Percentiles rank a stretch among this genome's conserved stretches.
These are phyloP conservation scores for Pisolithus thermaeus DNA, from an alignment of 1,284 basidiomycete species.

Conservation along the genomic window DNA sequence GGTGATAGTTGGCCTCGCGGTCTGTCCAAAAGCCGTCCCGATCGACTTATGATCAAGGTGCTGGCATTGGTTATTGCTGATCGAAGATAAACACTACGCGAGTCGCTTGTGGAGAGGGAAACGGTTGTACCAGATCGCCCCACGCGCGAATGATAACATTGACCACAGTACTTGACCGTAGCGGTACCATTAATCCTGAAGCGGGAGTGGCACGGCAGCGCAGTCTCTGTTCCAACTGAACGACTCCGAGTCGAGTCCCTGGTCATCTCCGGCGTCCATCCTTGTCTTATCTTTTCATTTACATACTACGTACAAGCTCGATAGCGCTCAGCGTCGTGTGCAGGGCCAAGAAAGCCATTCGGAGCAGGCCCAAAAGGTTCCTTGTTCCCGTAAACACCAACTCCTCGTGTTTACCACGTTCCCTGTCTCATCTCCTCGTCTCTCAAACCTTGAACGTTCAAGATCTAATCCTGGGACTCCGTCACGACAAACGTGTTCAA, in stretches of 20 bases:
- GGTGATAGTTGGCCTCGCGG: background rate
- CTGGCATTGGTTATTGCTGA: background rate
- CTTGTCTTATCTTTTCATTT: background rate
- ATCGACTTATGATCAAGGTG: background rate
- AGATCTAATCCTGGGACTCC: slow-evolving; percentile 23
- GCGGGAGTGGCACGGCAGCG: too few relatives aligned
- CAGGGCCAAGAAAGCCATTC: slow-evolving; percentile 1
- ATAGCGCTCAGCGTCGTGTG: background rate
- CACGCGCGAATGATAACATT: too few relatives aligned
- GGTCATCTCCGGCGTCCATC: background rate
- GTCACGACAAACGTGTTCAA: slow-evolving; percentile 54
- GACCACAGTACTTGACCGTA: too few relatives aligned
- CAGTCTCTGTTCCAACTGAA: too few relatives aligned
- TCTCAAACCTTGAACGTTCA: slow-evolving; percentile 22
- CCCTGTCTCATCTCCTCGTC: slow-evolving; percentile 35
- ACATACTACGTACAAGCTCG: background rate
- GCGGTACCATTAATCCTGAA: too few relatives aligned
- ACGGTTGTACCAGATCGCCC: too few relatives aligned
- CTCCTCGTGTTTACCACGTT: slow-evolving; percentile 74
- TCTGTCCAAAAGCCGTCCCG: background rate
- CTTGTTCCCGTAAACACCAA: slow-evolving; percentile 22
- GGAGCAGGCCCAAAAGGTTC: background rate
- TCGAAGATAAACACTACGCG: background rate
- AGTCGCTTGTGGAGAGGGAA: background rate
- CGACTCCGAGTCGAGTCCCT: background rate